A percentile compares a stretch with the other conserved stretches of the same genome.
phyloP scores from a whole-genome alignment of 495 filamentous ascomycete species.

The Bombardia bombarda region DNA sequence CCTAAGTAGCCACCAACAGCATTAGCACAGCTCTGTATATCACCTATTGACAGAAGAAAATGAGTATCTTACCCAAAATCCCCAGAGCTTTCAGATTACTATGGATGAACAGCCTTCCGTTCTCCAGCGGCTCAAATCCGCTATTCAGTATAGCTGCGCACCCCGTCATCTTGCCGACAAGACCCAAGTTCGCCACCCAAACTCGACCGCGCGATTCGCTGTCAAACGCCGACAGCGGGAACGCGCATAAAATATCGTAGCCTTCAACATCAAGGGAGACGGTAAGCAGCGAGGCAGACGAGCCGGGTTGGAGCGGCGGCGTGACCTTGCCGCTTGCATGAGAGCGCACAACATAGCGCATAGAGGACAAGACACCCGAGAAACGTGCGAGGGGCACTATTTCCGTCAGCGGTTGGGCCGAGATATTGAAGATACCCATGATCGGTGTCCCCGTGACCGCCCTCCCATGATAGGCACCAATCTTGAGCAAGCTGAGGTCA shows the following conservation, averaged over 20 bases:
- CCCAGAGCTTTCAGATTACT: slow-evolving; percentile 75
- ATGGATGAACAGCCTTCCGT: slow-evolving; percentile 53
- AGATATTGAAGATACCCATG: slow-evolving; percentile 79
- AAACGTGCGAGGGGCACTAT: slow-evolving; percentile 64
- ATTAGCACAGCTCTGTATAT: not conserved
- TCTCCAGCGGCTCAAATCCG: slow-evolving; percentile 47
- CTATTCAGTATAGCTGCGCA: slow-evolving; percentile 63
- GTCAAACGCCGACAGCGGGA: slow-evolving; percentile 51
- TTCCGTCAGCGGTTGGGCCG: slow-evolving; percentile 46
- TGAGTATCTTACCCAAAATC: slow-evolving; percentile 50
- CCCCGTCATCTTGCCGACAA: slow-evolving; percentile 86
- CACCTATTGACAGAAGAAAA: not conserved
- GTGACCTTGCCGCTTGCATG: slow-evolving; percentile 62
- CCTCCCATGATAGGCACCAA: slow-evolving; percentile 61
- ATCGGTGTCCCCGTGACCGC: slow-evolving; percentile 63
- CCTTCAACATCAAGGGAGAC: slow-evolving; percentile 54
- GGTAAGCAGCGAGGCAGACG: slow-evolving; percentile 39
- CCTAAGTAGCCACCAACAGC: no score
- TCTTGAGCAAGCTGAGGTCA: slow-evolving; percentile 61
- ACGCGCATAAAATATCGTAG: slow-evolving; percentile 78
- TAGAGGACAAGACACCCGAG: slow-evolving; percentile 49
- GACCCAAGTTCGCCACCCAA: slow-evolving; percentile 61
- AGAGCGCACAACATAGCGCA: slow-evolving; percentile 61
- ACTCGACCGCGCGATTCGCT: slow-evolving; percentile 30
- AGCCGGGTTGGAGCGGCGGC: slow-evolving; percentile 31